Evolutionary conservation across 306 rosid species (phyloP), one percentile per base, ranked within the genome.

Genomic region (Cucumis sativus): DNA sequence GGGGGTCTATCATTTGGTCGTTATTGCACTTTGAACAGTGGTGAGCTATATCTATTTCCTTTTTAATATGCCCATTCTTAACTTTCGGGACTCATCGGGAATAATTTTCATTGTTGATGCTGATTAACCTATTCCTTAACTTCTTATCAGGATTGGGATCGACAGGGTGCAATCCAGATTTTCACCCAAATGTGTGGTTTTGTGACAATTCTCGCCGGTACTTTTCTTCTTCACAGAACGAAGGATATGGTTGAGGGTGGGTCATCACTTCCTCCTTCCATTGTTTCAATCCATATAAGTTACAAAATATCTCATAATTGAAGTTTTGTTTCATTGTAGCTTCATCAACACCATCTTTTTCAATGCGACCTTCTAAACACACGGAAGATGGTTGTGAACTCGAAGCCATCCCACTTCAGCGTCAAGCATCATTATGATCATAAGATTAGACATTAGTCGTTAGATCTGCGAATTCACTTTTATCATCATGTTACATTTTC

Each of bases 181-280:
- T 41, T 73, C 77, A 73, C 77, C 4, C 62, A 73, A 23, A 73
- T 73, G 77, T 73, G 77, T 73, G 77, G 77, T 25, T 73, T 73
- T 73, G 77, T 73, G 62, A 73, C 77, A 4, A 73, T 73, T 73
- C 77, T 73, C 12, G 60, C 77, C 3, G 77, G 77, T 51, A 73
- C 77, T 69, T 69, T 69, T 69, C 75, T 69, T 69, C 75, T 69
- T 69, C 75, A 69, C 75, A 69, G 13, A 69, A 73, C 77, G 55
- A 73, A 73, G 77, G 77, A 73, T 55, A 73, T 73, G 77, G 77
- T 49, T 49, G 77, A 54, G 62, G 77, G 77, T 73, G 77, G 62
- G 77, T 73, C 45, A 16, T 28, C 62, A 52, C 43, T 73, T 49
- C 77, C 62, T 73, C 54, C 35, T 30, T 52, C 30, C 62, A 28